Evolutionary conservation across 306 rosid species (phyloP).

Genomic region (Macrotyloma uniflorum): DNA sequence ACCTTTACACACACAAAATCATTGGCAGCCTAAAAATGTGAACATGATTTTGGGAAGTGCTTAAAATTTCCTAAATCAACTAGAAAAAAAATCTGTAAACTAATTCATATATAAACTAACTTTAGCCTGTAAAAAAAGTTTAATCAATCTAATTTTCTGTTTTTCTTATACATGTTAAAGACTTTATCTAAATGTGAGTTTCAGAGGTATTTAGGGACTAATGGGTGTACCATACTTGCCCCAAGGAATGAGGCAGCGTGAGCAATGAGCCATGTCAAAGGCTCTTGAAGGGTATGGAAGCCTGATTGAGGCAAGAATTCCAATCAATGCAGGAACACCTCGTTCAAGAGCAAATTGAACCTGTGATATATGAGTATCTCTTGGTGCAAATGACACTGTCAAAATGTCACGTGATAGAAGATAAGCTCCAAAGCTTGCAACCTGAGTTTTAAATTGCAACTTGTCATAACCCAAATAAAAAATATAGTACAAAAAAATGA

Average conservation of each 20-base stretch:
- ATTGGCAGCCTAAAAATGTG: background rate
- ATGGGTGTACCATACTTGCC: conserved; percentile 61
- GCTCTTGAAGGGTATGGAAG: conserved; percentile 98
- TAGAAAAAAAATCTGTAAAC: too few relatives aligned
- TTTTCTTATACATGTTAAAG: too few relatives aligned
- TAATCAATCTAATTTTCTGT: too few relatives aligned
- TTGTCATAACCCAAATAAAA: background rate
- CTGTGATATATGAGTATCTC: conserved; percentile 91
- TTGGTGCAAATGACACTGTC: conserved; percentile 90
- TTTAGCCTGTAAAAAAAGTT: too few relatives aligned
- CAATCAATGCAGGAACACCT: conserved; percentile 95
- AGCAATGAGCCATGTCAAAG: conserved; percentile 98
- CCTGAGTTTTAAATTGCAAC: conserved; percentile 50
- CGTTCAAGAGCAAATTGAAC: conserved; percentile 97
- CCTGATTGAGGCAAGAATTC: conserved; percentile 81
- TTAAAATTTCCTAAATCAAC: too few relatives aligned
- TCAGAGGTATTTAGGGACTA: background rate
- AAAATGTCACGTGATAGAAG: conserved; percentile 79
- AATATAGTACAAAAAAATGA: background rate
- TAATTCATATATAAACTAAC: too few relatives aligned
- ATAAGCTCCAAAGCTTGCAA: conserved; percentile 97
- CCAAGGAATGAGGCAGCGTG: conserved; percentile 99
- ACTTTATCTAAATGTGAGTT: background rate
- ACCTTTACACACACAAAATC: background rate
- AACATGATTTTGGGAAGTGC: background rate